Percentiles rank a stretch among this genome's conserved stretches.
These are phyloP conservation scores for Leccinum ochraceum DNA, from an alignment of 768 basidiomycete species.

Conservation along the genomic window DNA sequence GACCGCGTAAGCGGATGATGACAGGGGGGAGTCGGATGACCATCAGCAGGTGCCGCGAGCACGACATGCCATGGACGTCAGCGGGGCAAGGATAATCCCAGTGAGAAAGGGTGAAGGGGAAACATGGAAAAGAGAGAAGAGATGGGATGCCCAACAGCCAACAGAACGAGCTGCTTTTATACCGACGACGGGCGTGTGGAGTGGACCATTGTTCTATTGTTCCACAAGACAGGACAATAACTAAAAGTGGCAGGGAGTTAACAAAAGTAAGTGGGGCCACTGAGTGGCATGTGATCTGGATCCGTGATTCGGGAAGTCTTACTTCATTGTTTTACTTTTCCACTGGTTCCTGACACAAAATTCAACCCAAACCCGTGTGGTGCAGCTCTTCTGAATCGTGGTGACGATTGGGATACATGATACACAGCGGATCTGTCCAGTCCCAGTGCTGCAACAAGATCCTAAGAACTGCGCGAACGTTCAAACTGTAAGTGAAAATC, in stretches of 20 bases:
- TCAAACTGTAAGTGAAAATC: no score
- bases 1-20: constrained; percentile 19
- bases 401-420: no score
- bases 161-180: constrained; percentile 14
- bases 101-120: no score
- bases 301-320: no score
- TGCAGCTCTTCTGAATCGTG: no score
- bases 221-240: not conserved
- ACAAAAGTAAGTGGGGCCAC: not conserved
- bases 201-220: constrained; percentile 2
- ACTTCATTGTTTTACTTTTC: no score
- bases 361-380: no score
- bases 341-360: no score
- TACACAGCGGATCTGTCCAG: no score
- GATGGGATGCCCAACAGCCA: not conserved
- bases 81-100: constrained; percentile 6
- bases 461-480: no score
- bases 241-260: not conserved
- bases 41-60: not conserved
- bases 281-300: no score
- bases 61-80: constrained; percentile 10
- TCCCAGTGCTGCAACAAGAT: no score
- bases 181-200: not conserved
- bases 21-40: constrained; percentile 17
- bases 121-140: constrained; percentile 4